Conservation (phyloP, 805 yeast species). For the Starmerella stigmatis region DNA sequence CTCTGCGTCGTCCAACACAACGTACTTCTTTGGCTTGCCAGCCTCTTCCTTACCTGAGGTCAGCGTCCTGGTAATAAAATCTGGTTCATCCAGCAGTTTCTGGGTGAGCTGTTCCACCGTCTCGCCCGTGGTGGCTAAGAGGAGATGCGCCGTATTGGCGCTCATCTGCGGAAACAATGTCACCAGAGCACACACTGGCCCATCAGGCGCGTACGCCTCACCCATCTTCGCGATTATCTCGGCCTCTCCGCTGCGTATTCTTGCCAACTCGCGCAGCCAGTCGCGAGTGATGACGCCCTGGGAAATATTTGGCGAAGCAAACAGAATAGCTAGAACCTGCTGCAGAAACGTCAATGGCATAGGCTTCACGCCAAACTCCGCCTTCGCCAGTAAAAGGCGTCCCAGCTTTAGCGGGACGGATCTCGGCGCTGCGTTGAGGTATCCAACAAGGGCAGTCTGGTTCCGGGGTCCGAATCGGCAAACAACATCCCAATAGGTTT, state of each 20-base stretch:
- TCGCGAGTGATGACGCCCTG: constrained; percentile 9
- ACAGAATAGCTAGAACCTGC: constrained; percentile 34
- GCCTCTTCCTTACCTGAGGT: constrained; percentile 3
- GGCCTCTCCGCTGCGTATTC: neutral
- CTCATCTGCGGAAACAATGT: constrained; percentile 55
- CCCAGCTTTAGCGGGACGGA: constrained; percentile 19
- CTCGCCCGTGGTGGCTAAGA: constrained; percentile 36
- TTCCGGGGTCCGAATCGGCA: constrained; percentile 23
- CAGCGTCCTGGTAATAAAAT: constrained; percentile 31
- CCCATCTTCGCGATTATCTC: constrained; percentile 3
- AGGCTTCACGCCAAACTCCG: constrained; percentile 12
- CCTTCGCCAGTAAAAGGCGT: constrained; percentile 12
- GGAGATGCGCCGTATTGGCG: constrained; percentile 36
- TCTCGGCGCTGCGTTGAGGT: constrained; percentile 13
- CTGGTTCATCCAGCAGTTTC: constrained; percentile 53
- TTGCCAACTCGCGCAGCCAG: neutral
- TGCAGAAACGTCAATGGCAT: constrained; percentile 30
- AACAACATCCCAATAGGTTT: constrained; percentile 26
- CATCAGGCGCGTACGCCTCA: neutral
- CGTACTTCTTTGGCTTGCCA: constrained; percentile 24
- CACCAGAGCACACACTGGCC: constrained; percentile 9
- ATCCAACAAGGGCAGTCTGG: constrained; percentile 4
- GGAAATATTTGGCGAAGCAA: constrained; percentile 6
- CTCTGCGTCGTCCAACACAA: constrained; percentile 23
- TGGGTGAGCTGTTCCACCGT: constrained; percentile 51